phyloP scores from a whole-genome alignment of 2,329 filamentous ascomycete species.

The Ophioceras dolichostomum region DNA sequence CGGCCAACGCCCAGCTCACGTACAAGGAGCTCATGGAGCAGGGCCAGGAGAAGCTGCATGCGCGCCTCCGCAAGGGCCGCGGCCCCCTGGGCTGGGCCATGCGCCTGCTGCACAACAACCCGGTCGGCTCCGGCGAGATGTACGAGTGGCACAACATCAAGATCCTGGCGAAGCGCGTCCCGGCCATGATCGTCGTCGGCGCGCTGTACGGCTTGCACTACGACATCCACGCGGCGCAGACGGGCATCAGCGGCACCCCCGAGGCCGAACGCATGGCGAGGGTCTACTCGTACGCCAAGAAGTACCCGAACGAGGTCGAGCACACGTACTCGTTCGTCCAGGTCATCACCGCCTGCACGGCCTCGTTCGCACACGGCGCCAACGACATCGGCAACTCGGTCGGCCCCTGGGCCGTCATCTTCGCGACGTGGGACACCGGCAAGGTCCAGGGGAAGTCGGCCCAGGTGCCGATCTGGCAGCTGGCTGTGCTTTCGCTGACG shows the following conservation, averaged over 20 bases:
- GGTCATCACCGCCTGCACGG: conserved; percentile 56
- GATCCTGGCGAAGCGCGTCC: conserved; percentile 50
- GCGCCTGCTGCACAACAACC: conserved; percentile 63
- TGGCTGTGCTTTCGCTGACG: conserved; percentile 52
- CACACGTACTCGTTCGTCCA: conserved; percentile 57
- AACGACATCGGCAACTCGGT: conserved; percentile 67
- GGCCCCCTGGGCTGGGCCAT: conserved; percentile 76
- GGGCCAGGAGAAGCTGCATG: conserved; percentile 45
- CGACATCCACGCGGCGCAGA: conserved; percentile 69
- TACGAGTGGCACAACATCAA: conserved; percentile 65
- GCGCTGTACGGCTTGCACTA: conserved; percentile 66
- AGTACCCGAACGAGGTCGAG: conserved; percentile 60
- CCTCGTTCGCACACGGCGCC: conserved; percentile 64
- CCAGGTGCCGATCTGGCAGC: conserved; percentile 61
- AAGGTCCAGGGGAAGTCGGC: conserved; percentile 48
- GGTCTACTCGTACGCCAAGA: conserved; percentile 50
- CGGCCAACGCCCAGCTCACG: conserved; percentile 24
- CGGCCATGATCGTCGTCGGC: conserved; percentile 51
- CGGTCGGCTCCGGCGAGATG: conserved; percentile 57
- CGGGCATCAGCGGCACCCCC: conserved; percentile 57
- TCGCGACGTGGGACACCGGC: conserved; percentile 54
- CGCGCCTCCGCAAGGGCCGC: conserved; percentile 45
- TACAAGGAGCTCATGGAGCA: conserved; percentile 52
- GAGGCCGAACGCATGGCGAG: conserved; percentile 60
- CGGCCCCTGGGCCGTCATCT: conserved; percentile 59